These are phyloP conservation scores for Plicaturopsis crispa DNA, from an alignment of 768 basidiomycete genomes.

Conservation along the genomic window DNA sequence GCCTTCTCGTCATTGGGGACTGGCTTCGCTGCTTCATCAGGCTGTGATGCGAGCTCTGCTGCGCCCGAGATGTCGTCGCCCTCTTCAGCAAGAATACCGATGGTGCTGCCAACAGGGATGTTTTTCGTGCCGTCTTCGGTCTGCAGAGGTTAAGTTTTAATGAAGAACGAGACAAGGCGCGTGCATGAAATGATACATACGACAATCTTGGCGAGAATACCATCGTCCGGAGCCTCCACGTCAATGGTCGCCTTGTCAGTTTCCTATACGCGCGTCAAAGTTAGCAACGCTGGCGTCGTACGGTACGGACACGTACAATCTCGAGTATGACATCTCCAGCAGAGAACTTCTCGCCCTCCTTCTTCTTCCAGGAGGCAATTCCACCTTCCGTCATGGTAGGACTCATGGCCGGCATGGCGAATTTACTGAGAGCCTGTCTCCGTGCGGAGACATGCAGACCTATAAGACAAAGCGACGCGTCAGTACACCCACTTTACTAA, in stretches of 20 bases:
- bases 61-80: conserved; percentile 91
- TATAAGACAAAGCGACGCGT: conserved; percentile 21
- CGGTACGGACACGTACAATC: conserved; percentile 53
- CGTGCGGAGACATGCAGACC: conserved; percentile 80
- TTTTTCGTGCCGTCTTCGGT: conserved; percentile 79
- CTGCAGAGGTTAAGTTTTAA: conserved; percentile 30
- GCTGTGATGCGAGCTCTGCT: conserved; percentile 61
- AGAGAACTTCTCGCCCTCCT: conserved; percentile 85
- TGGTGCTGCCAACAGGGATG: conserved; percentile 78
- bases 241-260: conserved; percentile 99
- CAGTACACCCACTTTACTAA: background rate
- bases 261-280: conserved; percentile 76
- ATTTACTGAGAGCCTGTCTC: conserved; percentile 74
- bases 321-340: conserved; percentile 94
- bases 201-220: conserved; percentile 93
- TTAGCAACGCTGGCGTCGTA: too few species aligned
- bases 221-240: conserved; percentile 98
- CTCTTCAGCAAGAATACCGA: conserved; percentile 90
- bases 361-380: conserved; percentile 95
- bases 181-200: conserved; percentile 36
- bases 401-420: conserved; percentile 98
- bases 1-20: conserved; percentile 25
- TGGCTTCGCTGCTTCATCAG: conserved; percentile 18
- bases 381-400: conserved; percentile 99
- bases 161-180: background rate